Percentiles rank a stretch among this genome's conserved stretches.
These are phyloP conservation scores for Fusarium equiseti DNA, from an alignment of 2,329 filamentous ascomycete species.

Conservation along the genomic window DNA sequence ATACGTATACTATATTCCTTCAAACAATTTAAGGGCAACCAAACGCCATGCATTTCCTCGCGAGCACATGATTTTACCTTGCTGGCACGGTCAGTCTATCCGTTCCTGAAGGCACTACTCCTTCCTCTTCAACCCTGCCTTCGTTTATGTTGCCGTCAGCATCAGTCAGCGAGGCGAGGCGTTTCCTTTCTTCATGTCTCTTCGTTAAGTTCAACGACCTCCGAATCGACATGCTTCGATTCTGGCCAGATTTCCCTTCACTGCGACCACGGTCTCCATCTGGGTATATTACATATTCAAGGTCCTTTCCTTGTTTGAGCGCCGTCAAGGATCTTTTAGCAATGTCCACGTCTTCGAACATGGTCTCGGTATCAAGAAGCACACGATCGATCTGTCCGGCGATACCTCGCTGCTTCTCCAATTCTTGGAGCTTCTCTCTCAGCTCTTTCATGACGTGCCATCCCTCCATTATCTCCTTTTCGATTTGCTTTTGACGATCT, in stretches of 20 bases:
- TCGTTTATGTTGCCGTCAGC: slow-evolving; percentile 2
- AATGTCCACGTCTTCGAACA: slow-evolving; percentile 63
- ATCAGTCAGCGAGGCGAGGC: slow-evolving; percentile 19
- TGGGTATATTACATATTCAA: slow-evolving; percentile 45
- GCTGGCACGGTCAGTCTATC: slow-evolving; percentile 24
- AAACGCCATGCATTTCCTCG: slow-evolving; percentile 27
- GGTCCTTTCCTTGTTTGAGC: slow-evolving; percentile 57
- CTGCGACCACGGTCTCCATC: slow-evolving; percentile 29
- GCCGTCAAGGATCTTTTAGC: slow-evolving; percentile 61
- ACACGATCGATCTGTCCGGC: slow-evolving; percentile 52
- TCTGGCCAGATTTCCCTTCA: slow-evolving; percentile 12
- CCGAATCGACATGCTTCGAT: slow-evolving; percentile 37
- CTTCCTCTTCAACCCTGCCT: not conserved
- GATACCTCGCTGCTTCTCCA: slow-evolving; percentile 55
- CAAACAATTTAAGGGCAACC: slow-evolving; percentile 9
- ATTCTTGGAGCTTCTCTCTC: slow-evolving; percentile 43
- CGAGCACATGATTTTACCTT: slow-evolving; percentile 21
- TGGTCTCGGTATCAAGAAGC: slow-evolving; percentile 46
- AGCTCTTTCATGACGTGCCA: slow-evolving; percentile 53
- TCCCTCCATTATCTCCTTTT: slow-evolving; percentile 48
- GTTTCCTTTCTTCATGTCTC: slow-evolving; percentile 28
- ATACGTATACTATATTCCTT: slow-evolving; percentile 27
- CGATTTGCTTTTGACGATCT: slow-evolving; percentile 46
- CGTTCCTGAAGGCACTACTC: not conserved
- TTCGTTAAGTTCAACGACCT: slow-evolving; percentile 35